Evolutionary conservation across 1,139 yeast species (phyloP).

Genomic region (Scheffersomyces stambukii): DNA sequence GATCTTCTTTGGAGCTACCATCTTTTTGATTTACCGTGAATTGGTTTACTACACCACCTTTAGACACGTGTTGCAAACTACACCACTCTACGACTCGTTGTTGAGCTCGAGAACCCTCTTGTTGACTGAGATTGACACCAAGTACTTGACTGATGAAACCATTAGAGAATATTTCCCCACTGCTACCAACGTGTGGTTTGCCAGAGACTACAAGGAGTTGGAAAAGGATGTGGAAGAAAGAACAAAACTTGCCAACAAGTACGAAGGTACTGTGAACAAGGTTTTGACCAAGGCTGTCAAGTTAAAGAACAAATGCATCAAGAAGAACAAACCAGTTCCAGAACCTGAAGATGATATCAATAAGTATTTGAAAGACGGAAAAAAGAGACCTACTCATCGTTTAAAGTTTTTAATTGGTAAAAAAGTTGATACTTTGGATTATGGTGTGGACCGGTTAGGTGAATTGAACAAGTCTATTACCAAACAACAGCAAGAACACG

Average conservation of each 20-base stretch:
- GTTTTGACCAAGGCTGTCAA: constrained; percentile 56
- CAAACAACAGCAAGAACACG: constrained; percentile 49
- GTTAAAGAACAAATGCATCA: constrained; percentile 49
- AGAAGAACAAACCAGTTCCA: constrained; percentile 49
- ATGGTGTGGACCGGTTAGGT: constrained; percentile 63
- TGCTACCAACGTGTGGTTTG: constrained; percentile 58
- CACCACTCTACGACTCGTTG: constrained; percentile 66
- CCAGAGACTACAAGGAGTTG: constrained; percentile 54
- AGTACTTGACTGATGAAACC: constrained; percentile 45
- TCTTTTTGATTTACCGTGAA: constrained; percentile 68
- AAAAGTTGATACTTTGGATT: constrained; percentile 80
- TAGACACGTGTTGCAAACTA: constrained; percentile 64
- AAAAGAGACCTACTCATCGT: constrained; percentile 68
- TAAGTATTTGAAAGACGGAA: constrained; percentile 48
- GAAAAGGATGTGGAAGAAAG: constrained; percentile 54
- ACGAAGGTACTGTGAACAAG: constrained; percentile 57
- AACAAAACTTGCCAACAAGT: constrained; percentile 46
- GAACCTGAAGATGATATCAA: constrained; percentile 59
- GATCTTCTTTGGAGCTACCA: constrained; percentile 56
- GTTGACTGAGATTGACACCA: constrained; percentile 57
- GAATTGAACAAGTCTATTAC: constrained; percentile 63
- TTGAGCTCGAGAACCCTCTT: constrained; percentile 65
- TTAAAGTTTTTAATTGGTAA: constrained; percentile 60
- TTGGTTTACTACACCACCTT: constrained; percentile 62
- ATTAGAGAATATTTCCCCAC: constrained; percentile 58